Conservation (phyloP, 2,329 filamentous ascomycete species). For the Fusarium subglutinans region DNA sequence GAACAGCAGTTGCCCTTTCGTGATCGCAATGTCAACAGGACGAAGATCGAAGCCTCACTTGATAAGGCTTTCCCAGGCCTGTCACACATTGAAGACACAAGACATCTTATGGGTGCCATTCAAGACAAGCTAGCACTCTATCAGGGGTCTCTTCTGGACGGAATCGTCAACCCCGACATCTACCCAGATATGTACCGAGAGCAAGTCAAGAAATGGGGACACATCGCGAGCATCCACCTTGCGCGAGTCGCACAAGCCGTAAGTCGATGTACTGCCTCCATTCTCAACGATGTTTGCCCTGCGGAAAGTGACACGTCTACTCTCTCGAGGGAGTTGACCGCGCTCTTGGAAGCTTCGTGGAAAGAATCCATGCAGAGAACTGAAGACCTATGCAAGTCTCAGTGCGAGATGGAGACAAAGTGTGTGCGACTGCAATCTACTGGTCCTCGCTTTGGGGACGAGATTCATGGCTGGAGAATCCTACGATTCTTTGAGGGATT, state of each 20-base stretch:
- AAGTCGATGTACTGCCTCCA: constrained; percentile 12
- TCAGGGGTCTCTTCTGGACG: constrained; percentile 45
- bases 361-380: background rate
- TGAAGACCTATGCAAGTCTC: background rate
- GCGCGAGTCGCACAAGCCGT: constrained; percentile 25
- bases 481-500: constrained; percentile 30
- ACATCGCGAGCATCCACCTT: constrained; percentile 41
- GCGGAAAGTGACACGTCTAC: constrained; percentile 12
- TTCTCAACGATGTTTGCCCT: constrained; percentile 34
- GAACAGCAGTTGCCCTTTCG: background rate
- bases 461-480: constrained; percentile 31
- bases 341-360: constrained; percentile 4
- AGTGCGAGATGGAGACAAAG: constrained; percentile 16
- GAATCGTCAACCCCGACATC: constrained; percentile 46
- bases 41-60: background rate
- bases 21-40: background rate
- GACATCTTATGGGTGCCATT: constrained; percentile 31
- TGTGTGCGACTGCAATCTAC: constrained; percentile 35
- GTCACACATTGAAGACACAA: background rate
- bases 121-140: constrained; percentile 39
- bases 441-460: constrained; percentile 33
- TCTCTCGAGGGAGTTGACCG: constrained; percentile 25
- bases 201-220: constrained; percentile 47
- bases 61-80: constrained; percentile 1
- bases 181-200: constrained; percentile 43